Percentiles rank a stretch among this genome's conserved stretches.
Conservation (phyloP, 1,284 basidiomycete species). For the Ganoderma boninense region DNA sequence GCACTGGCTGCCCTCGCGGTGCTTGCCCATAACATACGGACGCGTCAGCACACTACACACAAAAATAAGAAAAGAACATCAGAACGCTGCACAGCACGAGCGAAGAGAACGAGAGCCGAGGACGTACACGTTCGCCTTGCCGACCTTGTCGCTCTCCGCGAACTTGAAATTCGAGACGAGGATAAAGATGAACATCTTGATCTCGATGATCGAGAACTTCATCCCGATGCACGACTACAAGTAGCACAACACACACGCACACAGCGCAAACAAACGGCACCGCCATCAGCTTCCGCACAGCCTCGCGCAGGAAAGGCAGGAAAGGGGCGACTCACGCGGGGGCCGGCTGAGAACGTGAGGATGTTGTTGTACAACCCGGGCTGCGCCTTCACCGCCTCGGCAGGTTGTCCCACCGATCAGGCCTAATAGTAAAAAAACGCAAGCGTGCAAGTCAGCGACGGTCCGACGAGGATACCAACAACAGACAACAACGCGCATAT, state of each 20-base stretch:
- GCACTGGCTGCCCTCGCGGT: constrained; percentile 71
- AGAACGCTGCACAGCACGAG: neutral
- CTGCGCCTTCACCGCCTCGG: constrained; percentile 62
- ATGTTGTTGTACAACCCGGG: constrained; percentile 78
- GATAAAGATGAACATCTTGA: constrained; percentile 78
- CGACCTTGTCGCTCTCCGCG: constrained; percentile 61
- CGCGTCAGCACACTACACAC: constrained; percentile 71
- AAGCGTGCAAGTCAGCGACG: constrained; percentile 3
- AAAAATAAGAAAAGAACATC: constrained; percentile 9
- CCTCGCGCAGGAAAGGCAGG: constrained; percentile 19
- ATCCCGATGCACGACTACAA: constrained; percentile 79
- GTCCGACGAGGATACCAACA: too few species aligned
- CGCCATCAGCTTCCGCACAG: neutral
- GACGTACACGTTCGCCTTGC: constrained; percentile 73
- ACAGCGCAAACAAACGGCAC: neutral
- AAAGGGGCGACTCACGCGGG: constrained; percentile 58
- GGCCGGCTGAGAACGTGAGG: constrained; percentile 81
- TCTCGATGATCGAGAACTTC: constrained; percentile 81
- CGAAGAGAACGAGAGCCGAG: neutral
- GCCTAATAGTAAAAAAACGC: constrained; percentile 51
- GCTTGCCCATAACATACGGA: constrained; percentile 70
- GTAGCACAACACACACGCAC: neutral
- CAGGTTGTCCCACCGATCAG: constrained; percentile 80
- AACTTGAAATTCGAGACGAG: constrained; percentile 75
- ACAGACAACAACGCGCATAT: neutral